Evolutionary conservation across 805 yeast species (phyloP).

Genomic region (Hanseniaspora osmophila): DNA sequence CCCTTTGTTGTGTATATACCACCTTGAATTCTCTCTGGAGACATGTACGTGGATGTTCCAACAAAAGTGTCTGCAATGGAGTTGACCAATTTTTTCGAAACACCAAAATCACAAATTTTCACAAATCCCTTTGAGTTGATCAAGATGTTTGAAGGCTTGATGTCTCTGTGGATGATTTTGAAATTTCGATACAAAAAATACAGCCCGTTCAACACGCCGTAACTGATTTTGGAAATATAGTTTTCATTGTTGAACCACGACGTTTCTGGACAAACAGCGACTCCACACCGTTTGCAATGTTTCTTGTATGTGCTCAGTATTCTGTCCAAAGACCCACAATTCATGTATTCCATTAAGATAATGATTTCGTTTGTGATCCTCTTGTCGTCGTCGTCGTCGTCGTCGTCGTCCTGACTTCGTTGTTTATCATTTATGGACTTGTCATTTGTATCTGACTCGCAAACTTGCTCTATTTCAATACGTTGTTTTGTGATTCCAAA

Average conservation of each 20-base stretch:
- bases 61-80: conserved; percentile 96
- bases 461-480: background rate
- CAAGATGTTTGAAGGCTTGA: conserved; percentile 87
- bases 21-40: conserved; percentile 96
- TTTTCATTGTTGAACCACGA: conserved; percentile 36
- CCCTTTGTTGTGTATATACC: conserved; percentile 86
- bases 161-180: conserved; percentile 87
- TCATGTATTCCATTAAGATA: conserved; percentile 91
- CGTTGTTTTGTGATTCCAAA: conserved; percentile 4
- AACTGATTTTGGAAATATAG: conserved; percentile 60
- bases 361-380: conserved; percentile 47
- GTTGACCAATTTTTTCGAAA: conserved; percentile 77
- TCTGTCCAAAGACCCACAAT: conserved; percentile 83
- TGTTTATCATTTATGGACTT: too few species aligned
- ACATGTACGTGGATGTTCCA: conserved; percentile 95
- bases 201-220: conserved; percentile 66
- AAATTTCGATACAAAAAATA: conserved; percentile 70
- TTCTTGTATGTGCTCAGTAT: conserved; percentile 49
- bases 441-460: too few species aligned
- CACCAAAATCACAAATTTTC: conserved; percentile 94
- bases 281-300: conserved; percentile 19
- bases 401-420: background rate
- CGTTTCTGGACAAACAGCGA: conserved; percentile 6
- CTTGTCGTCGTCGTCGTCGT: conserved; percentile 8
- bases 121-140: conserved; percentile 77